phyloP scores from a whole-genome alignment of 495 filamentous ascomycete genomes.

The Aspergillus heteromorphus region DNA sequence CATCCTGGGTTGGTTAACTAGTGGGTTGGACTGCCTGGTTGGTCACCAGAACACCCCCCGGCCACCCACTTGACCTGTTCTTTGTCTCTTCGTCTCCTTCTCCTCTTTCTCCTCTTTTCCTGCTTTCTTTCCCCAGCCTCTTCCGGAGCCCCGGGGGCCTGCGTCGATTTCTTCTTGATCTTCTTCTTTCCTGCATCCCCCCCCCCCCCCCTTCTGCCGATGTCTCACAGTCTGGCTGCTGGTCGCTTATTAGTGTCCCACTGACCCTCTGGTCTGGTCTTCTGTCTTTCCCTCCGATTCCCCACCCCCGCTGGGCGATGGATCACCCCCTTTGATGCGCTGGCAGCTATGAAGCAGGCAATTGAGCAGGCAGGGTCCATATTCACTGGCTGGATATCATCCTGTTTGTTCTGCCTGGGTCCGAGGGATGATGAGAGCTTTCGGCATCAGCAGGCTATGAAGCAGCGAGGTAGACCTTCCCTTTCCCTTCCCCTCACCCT shows the following conservation, averaged over 20 bases:
- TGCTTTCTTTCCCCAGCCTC: not conserved
- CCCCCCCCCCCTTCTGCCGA: too few species aligned
- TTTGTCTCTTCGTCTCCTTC: slow-evolving; percentile 1
- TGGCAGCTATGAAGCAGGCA: slow-evolving; percentile 41
- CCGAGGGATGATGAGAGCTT: slow-evolving; percentile 22
- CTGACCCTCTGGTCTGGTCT: slow-evolving; percentile 2
- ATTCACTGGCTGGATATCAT: slow-evolving; percentile 40
- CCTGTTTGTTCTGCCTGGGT: slow-evolving; percentile 35
- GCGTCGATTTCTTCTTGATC: not conserved
- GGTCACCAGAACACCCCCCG: too few species aligned
- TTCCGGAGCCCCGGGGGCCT: not conserved
- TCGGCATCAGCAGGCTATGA: slow-evolving; percentile 18
- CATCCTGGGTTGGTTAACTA: too few species aligned
- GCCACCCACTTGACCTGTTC: slow-evolving; percentile 8
- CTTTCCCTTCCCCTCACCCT: too few species aligned
- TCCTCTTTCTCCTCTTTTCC: not conserved
- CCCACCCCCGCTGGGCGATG: slow-evolving; percentile 18
- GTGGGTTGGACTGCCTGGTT: too few species aligned
- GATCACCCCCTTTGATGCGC: slow-evolving; percentile 30
- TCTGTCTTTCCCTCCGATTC: not conserved
- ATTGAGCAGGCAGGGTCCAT: slow-evolving; percentile 38
- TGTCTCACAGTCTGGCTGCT: slow-evolving; percentile 1
- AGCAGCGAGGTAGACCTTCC: slow-evolving; percentile 21
- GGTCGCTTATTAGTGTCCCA: slow-evolving; percentile 3
- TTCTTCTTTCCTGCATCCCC: not conserved